Percentiles rank a stretch among this genome's conserved stretches.
Evolutionary conservation across 2,329 filamentous ascomycete species (phyloP).

Genomic region (Parasarocladium wereldwijsianum): DNA sequence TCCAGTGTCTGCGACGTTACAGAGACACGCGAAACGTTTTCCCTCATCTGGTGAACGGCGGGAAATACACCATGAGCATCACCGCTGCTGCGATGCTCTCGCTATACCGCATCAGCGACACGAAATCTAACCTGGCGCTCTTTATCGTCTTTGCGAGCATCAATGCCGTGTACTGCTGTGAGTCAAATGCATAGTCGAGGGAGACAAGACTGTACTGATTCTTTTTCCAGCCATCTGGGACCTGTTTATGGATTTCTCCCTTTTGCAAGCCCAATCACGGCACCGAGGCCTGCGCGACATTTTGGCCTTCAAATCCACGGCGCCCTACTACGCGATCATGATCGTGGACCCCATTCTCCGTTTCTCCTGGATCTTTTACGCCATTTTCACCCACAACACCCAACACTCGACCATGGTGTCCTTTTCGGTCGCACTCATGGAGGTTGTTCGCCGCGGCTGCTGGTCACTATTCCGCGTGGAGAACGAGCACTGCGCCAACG

Average conservation of each 20-base stretch:
- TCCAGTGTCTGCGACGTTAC: constrained; percentile 87
- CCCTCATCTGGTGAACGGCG: constrained; percentile 82
- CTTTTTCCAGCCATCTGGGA: constrained; percentile 61
- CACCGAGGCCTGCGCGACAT: constrained; percentile 60
- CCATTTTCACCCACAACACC: constrained; percentile 62
- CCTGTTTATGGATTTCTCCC: constrained; percentile 86
- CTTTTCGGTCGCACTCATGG: constrained; percentile 64
- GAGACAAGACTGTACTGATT: background rate
- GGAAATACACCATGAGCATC: constrained; percentile 82
- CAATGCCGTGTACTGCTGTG: constrained; percentile 71
- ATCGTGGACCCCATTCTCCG: constrained; percentile 68
- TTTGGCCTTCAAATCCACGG: constrained; percentile 61
- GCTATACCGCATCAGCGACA: constrained; percentile 62
- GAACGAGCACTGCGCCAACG: constrained; percentile 93
- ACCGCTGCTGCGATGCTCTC: constrained; percentile 64
- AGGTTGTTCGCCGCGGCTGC: constrained; percentile 72
- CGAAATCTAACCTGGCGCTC: constrained; percentile 41
- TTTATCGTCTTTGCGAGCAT: constrained; percentile 72
- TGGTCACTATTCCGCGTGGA: constrained; percentile 93
- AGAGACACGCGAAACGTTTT: constrained; percentile 75
- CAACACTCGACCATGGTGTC: constrained; percentile 76
- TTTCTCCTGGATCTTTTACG: constrained; percentile 91
- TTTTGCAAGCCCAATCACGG: constrained; percentile 63
- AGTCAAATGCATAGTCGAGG: constrained; percentile 16
- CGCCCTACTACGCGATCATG: constrained; percentile 82